phyloP scores from a whole-genome alignment of 1,139 yeast genomes.

The Yamadazyma mexicana region DNA sequence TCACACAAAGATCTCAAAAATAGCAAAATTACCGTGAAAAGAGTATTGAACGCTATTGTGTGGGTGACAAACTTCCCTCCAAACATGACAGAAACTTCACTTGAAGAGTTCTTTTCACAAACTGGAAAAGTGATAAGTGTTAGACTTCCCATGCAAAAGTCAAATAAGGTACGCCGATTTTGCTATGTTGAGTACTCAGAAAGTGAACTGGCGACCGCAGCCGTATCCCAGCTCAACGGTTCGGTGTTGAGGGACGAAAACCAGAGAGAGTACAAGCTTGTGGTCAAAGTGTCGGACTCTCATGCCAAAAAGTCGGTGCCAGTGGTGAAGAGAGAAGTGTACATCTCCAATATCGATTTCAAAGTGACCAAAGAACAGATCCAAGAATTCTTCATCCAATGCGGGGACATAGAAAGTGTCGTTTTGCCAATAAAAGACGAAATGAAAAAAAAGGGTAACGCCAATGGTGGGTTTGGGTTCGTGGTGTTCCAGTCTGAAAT shows the following conservation, averaged over 20 bases:
- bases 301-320: slow-evolving; percentile 12
- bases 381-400: slow-evolving; percentile 22
- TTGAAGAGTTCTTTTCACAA: slow-evolving; percentile 43
- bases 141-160: slow-evolving; percentile 67
- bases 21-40: slow-evolving; percentile 43
- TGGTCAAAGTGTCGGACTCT: slow-evolving; percentile 18
- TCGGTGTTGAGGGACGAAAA: slow-evolving; percentile 23
- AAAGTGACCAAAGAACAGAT: slow-evolving; percentile 32
- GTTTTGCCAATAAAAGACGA: slow-evolving; percentile 45
- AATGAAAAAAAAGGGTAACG: slow-evolving; percentile 26
- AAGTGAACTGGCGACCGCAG: slow-evolving; percentile 47
- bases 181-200: slow-evolving; percentile 67
- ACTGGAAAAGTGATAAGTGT: slow-evolving; percentile 53
- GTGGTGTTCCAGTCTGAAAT: slow-evolving; percentile 40
- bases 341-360: slow-evolving; percentile 73
- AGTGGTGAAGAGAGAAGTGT: slow-evolving; percentile 31
- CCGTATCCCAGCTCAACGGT: slow-evolving; percentile 47
- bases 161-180: slow-evolving; percentile 61
- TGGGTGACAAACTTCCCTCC: slow-evolving; percentile 81
- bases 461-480: slow-evolving; percentile 60
- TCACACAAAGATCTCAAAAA: slow-evolving; percentile 50
- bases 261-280: slow-evolving; percentile 19
- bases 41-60: slow-evolving; percentile 48
- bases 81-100: slow-evolving; percentile 36
- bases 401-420: slow-evolving; percentile 48